Evolutionary conservation across 768 basidiomycete genomes (phyloP), one percentile per base, ranked within the genome.

Genomic region (Russula griseocarnosa): DNA sequence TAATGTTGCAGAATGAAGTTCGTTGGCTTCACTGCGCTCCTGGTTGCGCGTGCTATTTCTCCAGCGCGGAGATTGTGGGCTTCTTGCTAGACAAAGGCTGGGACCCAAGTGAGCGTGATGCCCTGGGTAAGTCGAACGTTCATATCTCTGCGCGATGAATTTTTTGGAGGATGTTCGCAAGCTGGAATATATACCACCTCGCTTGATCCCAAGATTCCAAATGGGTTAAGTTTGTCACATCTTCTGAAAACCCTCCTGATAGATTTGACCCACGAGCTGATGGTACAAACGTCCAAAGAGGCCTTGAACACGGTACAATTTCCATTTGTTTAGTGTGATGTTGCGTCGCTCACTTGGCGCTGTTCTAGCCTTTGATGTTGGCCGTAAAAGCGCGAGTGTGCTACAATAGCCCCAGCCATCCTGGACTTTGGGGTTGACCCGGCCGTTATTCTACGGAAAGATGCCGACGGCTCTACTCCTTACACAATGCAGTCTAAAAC

Each of bases 151-250:
- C 60, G 55, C 1, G 46, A 47, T 7, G 32, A 28, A 36, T 11
- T 32, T 14, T n/a, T 3, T 64, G 53, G 60, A 58, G n/a, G 54
- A n/a, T n/a, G 38, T 46, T 30, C 54, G 52, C 28, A 61, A 87
- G 84, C 6, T 82, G 77, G 76, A 87, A 87, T 67, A 78, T 86
- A 24, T 81, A 79, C 63, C 86, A 87, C 70, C 71, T 78, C 18
- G 70, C 82, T 38, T 79, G 78, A 0, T 54, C 60, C 0, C 73
- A 72, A 47, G 52, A 74, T 11, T 62, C 67, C 5, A 70, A 75
- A 2, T 61, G 78, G 20, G 5, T 54, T 2, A 58, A 61, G 16
- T 59, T 72, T 22, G 69, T 85, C 16, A 32, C 76, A 82, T 67
- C 68, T 84, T 2, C 69, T 85, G 5, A 70, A 77, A 11, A 81